Evolutionary conservation across 306 rosid genomes (phyloP).

Genomic region (Amphicarpaea edgeworthii): DNA sequence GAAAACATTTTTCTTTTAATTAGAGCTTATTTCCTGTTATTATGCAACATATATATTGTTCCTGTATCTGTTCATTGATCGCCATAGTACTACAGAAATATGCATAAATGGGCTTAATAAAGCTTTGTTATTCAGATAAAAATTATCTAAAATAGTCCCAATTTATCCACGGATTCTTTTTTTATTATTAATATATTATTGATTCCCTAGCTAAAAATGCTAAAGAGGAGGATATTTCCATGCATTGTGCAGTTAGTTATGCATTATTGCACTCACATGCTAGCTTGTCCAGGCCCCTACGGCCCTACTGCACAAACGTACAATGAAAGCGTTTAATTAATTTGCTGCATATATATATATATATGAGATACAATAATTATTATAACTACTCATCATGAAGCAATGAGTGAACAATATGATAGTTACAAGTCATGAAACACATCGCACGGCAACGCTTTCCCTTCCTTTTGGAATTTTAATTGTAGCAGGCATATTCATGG

Average conservation of each 20-base stretch:
- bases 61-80: background rate
- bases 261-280: slow-evolving; percentile 29
- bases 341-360: background rate
- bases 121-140: background rate
- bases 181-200: background rate
- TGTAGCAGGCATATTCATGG: background rate
- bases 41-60: background rate
- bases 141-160: background rate
- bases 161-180: background rate
- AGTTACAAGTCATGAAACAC: background rate
- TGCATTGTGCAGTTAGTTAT: background rate
- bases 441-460: background rate
- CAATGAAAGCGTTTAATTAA: slow-evolving; percentile 19
- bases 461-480: background rate
- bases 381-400: too few relatives aligned
- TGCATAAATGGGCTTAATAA: slow-evolving; percentile 5
- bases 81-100: background rate
- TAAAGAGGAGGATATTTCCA: background rate
- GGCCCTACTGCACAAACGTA: background rate
- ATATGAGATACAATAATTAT: background rate
- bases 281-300: slow-evolving; percentile 25
- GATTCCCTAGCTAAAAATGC: background rate
- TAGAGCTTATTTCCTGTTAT: background rate
- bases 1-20: background rate
- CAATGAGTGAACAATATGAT: background rate